A percentile compares a stretch with the other conserved stretches of the same genome.
Conservation (phyloP, 1,139 yeast genomes). For the Diutina neorugosa region DNA sequence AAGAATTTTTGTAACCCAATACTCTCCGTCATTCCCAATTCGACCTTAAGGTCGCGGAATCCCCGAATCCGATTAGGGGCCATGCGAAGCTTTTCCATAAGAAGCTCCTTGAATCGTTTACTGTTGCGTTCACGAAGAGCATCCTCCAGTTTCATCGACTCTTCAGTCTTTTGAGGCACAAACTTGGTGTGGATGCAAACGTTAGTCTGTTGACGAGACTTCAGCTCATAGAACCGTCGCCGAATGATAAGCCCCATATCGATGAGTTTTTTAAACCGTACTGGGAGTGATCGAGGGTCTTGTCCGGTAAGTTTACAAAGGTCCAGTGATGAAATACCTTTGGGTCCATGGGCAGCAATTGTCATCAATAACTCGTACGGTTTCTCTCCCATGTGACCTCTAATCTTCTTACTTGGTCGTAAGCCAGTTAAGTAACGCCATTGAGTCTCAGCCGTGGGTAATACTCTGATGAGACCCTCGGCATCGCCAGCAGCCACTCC, state of each 20-base stretch:
- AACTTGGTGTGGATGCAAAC: neutral
- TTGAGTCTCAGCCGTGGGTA: neutral
- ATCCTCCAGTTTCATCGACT: neutral
- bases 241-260: conserved; percentile 1
- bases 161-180: neutral
- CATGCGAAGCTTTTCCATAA: neutral
- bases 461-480: neutral
- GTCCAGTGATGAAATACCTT: conserved; percentile 2
- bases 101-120: neutral
- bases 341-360: neutral
- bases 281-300: conserved; percentile 3
- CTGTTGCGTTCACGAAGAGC: neutral
- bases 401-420: neutral
- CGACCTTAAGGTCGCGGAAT: neutral
- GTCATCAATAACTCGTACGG: neutral
- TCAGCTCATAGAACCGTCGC: neutral
- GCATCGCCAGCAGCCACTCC: neutral
- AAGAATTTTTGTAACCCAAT: neutral
- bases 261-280: neutral
- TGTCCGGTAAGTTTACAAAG: conserved; percentile 3
- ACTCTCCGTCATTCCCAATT: neutral
- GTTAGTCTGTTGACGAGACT: neutral
- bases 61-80: neutral
- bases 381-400: neutral
- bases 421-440: neutral